Conservation (phyloP, 2,329 filamentous ascomycete genomes). For the Aureobasidium lini region DNA sequence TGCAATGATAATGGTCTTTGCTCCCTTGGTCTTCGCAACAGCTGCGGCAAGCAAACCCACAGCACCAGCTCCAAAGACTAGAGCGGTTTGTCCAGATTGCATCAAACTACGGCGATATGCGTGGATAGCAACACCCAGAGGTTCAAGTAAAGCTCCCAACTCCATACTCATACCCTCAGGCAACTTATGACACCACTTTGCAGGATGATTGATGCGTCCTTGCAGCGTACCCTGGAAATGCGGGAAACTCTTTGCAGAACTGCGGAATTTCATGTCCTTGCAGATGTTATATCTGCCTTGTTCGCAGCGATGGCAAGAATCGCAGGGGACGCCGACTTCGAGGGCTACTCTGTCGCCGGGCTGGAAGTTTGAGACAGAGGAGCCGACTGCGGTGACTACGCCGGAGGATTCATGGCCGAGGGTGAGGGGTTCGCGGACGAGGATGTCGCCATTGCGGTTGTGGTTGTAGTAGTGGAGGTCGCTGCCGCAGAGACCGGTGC, state of each 20-base stretch:
- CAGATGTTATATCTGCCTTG: conserved; percentile 57
- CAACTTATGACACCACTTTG: conserved; percentile 52
- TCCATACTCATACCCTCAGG: conserved; percentile 46
- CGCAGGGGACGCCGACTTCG: conserved; percentile 84
- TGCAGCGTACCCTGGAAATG: conserved; percentile 59
- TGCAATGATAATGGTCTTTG: conserved; percentile 50
- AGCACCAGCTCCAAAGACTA: conserved; percentile 55
- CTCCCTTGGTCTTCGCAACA: conserved; percentile 47
- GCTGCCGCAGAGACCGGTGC: conserved; percentile 63
- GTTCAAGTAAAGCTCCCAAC: conserved; percentile 53
- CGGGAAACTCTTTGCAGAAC: conserved; percentile 53
- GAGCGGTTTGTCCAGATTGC: conserved; percentile 36
- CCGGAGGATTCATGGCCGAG: conserved; percentile 74
- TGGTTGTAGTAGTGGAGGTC: conserved; percentile 82
- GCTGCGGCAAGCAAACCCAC: conserved; percentile 54
- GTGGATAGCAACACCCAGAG: conserved; percentile 54
- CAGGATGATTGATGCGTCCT: conserved; percentile 54
- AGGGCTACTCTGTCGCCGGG: conserved; percentile 81
- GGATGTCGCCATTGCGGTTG: conserved; percentile 78
- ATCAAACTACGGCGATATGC: conserved; percentile 48
- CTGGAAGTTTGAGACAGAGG: conserved; percentile 42
- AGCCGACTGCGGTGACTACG: conserved; percentile 65
- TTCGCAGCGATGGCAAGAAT: conserved; percentile 48
- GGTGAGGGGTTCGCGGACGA: conserved; percentile 73
- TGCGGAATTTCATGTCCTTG: conserved; percentile 50